Conservation (phyloP, 1,284 basidiomycete species). For the Cutaneotrichosporon sp. region DNA sequence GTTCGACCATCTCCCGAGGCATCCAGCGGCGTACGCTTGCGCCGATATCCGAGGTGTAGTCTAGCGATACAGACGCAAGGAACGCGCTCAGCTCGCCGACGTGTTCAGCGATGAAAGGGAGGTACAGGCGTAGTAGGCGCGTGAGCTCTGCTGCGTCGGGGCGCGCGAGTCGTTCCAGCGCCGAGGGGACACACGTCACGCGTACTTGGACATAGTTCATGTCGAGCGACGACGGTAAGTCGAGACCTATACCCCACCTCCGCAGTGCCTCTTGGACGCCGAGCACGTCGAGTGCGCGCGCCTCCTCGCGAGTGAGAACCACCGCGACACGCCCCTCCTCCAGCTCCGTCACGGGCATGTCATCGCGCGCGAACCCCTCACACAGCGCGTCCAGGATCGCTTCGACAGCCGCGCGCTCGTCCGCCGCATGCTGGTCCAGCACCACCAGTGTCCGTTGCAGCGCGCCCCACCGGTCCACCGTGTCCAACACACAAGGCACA, state of each 20-base stretch:
- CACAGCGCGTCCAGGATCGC: slow-evolving; percentile 65
- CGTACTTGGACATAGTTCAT: slow-evolving; percentile 44
- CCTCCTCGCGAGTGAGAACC: slow-evolving; percentile 62
- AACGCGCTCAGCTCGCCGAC: slow-evolving; percentile 34
- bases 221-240: slow-evolving; percentile 6
- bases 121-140: slow-evolving; percentile 31
- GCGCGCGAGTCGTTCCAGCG: slow-evolving; percentile 31
- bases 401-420: slow-evolving; percentile 86
- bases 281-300: slow-evolving; percentile 48
- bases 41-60: slow-evolving; percentile 39
- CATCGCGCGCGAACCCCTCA: slow-evolving; percentile 55
- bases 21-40: slow-evolving; percentile 67
- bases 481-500: slow-evolving; percentile 59
- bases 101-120: slow-evolving; percentile 24
- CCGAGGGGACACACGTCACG: slow-evolving; percentile 40
- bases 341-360: slow-evolving; percentile 40
- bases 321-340: slow-evolving; percentile 51
- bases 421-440: slow-evolving; percentile 92
- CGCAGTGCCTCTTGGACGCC: slow-evolving; percentile 50
- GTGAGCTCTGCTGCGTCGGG: slow-evolving; percentile 32
- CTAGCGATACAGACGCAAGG: slow-evolving; percentile 9
- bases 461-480: slow-evolving; percentile 19
- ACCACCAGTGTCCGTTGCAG: slow-evolving; percentile 55
- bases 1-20: slow-evolving; percentile 68
- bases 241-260: slow-evolving; percentile 69